A percentile compares a stretch with the other conserved stretches of the same genome.
Evolutionary conservation across 352 stramenopile species (phyloP).

Genomic region (Phytophthora pisi): DNA sequence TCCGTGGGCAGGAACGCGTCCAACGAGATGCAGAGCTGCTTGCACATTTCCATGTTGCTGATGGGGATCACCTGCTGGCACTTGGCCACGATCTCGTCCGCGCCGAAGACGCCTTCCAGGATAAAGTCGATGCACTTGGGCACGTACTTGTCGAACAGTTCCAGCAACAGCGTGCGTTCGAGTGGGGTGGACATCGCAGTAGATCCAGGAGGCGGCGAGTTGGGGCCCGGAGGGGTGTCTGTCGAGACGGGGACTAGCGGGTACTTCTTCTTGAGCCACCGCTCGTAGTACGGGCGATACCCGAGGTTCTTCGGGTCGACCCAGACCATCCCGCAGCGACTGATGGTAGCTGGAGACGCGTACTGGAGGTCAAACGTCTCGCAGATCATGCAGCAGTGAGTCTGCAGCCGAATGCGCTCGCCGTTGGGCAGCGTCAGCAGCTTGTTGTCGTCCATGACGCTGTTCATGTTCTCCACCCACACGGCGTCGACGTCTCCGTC

Average conservation of each 20-base stretch:
- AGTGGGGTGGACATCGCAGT: constrained; percentile 30
- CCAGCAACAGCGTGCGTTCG: constrained; percentile 64
- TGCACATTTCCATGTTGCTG: constrained; percentile 95
- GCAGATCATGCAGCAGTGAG: constrained; percentile 93
- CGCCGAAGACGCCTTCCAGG: constrained; percentile 87
- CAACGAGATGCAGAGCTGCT: constrained; percentile 93
- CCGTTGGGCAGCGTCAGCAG: constrained; percentile 95
- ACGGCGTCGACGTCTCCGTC: constrained; percentile 96
- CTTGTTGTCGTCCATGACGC: constrained; percentile 98
- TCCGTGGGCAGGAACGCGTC: constrained; percentile 86
- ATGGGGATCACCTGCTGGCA: constrained; percentile 93
- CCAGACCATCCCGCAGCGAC: constrained; percentile 96
- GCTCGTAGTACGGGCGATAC: constrained; percentile 94
- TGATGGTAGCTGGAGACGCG: constrained; percentile 94
- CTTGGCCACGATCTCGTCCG: constrained; percentile 91
- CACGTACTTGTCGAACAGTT: constrained; percentile 96
- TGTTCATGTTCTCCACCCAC: constrained; percentile 99
- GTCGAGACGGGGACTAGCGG: constrained; percentile 39
- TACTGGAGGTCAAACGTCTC: constrained; percentile 97
- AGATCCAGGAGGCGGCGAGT: constrained; percentile 9
- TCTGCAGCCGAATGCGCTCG: constrained; percentile 94
- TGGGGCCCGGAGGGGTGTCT: constrained; percentile 1
- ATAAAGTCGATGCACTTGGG: constrained; percentile 93
- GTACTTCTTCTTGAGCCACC: constrained; percentile 93
- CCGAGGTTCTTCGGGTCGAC: constrained; percentile 96